Base-by-base conservation (phyloP, 202 grass and related monocot genomes). In the Digitaria exilis region DNA sequence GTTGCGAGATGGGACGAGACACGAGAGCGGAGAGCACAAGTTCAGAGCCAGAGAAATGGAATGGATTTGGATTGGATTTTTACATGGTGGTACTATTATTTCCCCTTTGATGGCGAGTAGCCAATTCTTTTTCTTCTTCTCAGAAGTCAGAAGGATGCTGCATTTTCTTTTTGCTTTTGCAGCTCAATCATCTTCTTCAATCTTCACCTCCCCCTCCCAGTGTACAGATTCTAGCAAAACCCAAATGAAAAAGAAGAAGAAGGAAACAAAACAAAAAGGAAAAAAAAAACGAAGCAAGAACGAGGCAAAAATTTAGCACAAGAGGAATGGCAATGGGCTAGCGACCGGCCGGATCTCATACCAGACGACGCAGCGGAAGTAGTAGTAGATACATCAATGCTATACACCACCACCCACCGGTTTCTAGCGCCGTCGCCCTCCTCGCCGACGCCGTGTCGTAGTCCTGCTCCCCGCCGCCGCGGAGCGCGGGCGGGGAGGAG, bases 401-500 rank as follows among this genome's bases (percentile, higher is more conserved):
- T 93, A 90, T 93, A 95, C 84, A 93, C 80, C 32, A 86, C 73
- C 83, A 76, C 30, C 69, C n/a, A n/a, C n/a, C 41, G 7, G 32
- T 21, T 57, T 42, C 21, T 6, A 1, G 45, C 35, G 21, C 18
- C 42, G 42, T 18, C 71, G 59, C 55, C 46, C 79, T 3, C 46
- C 79, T 3, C 8, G 90, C 75, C 35, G 78, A 59, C 18, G 79
- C 62, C 25, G 61, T 77, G 41, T 42, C 44, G 67, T 80, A 29
- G 22, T 87, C 85, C 15, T 85, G 82, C 37, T 30, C 5, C 74
- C 58, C 75, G 29, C 78, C 88, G 57, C 79, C 82, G 28, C 78
- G 89, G 65, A 87, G 76, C 22, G 83, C 87, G 11, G 90, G 88
- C 17, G 95, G 95, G 18, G 90, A 91, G 9, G 89, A 95, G 10